phyloP scores from a whole-genome alignment of 2,329 filamentous ascomycete species.

The Mycosphaerella sp. region DNA sequence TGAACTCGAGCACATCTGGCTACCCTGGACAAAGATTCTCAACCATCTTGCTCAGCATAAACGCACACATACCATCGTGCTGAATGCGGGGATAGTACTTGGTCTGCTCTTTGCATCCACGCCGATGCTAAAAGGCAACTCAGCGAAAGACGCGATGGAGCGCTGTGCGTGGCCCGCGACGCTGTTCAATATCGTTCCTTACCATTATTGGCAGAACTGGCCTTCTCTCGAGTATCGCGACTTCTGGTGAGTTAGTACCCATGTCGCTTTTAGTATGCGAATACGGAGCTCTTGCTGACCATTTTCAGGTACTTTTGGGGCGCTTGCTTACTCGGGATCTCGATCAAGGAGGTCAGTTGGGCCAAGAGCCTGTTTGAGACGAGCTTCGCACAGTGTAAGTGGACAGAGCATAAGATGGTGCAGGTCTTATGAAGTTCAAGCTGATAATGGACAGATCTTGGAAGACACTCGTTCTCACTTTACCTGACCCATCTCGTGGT shows the following conservation, averaged over 20 bases:
- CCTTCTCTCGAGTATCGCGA: constrained; percentile 4
- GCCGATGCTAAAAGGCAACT: not conserved
- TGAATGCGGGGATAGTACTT: constrained; percentile 13
- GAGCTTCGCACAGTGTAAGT: constrained; percentile 17
- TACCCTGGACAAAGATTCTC: constrained; percentile 13
- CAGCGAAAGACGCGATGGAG: constrained; percentile 3
- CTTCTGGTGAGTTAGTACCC: constrained; percentile 7
- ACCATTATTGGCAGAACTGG: constrained; percentile 6
- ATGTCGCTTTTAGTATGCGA: not conserved
- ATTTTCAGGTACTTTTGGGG: constrained; percentile 51
- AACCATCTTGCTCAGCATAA: constrained; percentile 3
- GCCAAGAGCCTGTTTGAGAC: constrained; percentile 17
- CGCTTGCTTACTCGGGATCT: constrained; percentile 33
- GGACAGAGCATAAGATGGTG: no score
- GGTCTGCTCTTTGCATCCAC: constrained; percentile 16
- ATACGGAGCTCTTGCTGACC: not conserved
- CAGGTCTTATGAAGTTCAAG: no score
- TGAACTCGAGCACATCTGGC: constrained; percentile 4
- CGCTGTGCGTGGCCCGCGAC: constrained; percentile 9
- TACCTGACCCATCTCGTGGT: constrained; percentile 60
- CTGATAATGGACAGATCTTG: constrained; percentile 39
- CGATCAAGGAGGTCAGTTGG: constrained; percentile 20
- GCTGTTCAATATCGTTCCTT: constrained; percentile 3
- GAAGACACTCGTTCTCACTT: constrained; percentile 54
- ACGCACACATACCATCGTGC: constrained; percentile 6